Evolutionary conservation across 2,329 filamentous ascomycete genomes (phyloP).

Genomic region (Aspergillus sp.): DNA sequence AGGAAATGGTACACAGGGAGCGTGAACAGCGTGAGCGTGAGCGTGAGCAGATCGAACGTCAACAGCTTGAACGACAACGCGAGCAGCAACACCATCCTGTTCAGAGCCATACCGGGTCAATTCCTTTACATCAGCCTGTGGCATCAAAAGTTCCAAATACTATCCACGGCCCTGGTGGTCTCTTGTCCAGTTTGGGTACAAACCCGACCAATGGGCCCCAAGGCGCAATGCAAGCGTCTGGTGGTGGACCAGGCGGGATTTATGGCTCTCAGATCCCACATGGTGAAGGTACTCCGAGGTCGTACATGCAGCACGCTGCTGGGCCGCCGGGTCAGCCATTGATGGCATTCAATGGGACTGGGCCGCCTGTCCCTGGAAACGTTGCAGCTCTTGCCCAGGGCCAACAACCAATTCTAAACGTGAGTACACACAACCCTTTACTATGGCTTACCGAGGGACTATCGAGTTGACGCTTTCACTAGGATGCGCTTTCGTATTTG

Average conservation of each 20-base stretch:
- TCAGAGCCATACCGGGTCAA: constrained; percentile 83
- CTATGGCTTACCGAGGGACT: background rate
- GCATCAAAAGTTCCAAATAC: constrained; percentile 76
- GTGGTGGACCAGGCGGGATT: constrained; percentile 60
- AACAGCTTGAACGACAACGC: constrained; percentile 56
- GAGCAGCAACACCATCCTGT: constrained; percentile 68
- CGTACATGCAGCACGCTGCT: constrained; percentile 62
- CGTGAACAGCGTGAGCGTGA: constrained; percentile 55
- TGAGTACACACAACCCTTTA: constrained; percentile 37
- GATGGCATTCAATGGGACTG: constrained; percentile 48
- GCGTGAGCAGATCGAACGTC: constrained; percentile 50
- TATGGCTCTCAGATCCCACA: constrained; percentile 70
- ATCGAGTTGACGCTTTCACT: constrained; percentile 33
- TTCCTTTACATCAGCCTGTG: constrained; percentile 92
- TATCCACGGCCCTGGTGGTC: constrained; percentile 88
- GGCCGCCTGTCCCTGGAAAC: constrained; percentile 48
- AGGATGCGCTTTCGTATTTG: constrained; percentile 88
- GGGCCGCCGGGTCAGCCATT: constrained; percentile 55
- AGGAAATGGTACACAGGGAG: constrained; percentile 58
- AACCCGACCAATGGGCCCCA: constrained; percentile 55
- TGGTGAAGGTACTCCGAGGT: constrained; percentile 53
- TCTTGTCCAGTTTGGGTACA: constrained; percentile 72
- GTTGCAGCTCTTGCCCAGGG: constrained; percentile 68
- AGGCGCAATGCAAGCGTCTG: constrained; percentile 58
- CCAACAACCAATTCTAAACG: constrained; percentile 78